phyloP scores from a whole-genome alignment of 202 grass and related monocot species.

The Eragrostis tef region DNA sequence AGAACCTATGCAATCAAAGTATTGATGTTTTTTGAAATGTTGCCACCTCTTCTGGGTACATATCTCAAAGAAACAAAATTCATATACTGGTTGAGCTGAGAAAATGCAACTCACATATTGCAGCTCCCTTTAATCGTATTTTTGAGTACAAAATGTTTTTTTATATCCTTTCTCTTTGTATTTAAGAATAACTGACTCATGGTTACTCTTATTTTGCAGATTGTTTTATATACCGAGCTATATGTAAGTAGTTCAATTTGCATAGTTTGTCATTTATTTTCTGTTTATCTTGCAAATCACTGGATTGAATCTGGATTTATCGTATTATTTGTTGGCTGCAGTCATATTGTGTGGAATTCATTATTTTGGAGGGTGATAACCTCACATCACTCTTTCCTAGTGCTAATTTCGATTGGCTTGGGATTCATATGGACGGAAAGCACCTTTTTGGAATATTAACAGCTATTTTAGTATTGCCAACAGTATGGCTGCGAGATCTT shows the following conservation, averaged over 20 bases:
- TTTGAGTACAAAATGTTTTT: constrained; percentile 9
- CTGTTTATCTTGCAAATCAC: constrained; percentile 2
- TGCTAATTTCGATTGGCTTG: constrained; percentile 59
- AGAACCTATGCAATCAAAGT: neutral
- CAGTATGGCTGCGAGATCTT: constrained; percentile 90
- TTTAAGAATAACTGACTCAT: constrained; percentile 26
- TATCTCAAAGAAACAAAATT: neutral
- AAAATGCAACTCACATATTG: neutral
- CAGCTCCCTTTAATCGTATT: neutral
- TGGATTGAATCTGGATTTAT: neutral
- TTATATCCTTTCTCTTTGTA: neutral
- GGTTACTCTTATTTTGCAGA: constrained; percentile 62
- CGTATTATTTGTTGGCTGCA: constrained; percentile 51
- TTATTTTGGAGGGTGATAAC: constrained; percentile 96
- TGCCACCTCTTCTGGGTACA: neutral
- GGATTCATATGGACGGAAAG: constrained; percentile 65
- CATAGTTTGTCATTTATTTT: constrained; percentile 4
- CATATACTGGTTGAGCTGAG: neutral
- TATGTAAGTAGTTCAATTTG: constrained; percentile 71
- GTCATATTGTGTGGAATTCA: constrained; percentile 96
- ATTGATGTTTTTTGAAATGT: neutral
- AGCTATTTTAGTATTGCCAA: constrained; percentile 80
- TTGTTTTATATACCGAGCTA: constrained; percentile 82
- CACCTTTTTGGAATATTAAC: constrained; percentile 86
- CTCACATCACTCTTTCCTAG: constrained; percentile 79